Conservation (phyloP, 331 rosid species). For the Spiraea crenata region DNA sequence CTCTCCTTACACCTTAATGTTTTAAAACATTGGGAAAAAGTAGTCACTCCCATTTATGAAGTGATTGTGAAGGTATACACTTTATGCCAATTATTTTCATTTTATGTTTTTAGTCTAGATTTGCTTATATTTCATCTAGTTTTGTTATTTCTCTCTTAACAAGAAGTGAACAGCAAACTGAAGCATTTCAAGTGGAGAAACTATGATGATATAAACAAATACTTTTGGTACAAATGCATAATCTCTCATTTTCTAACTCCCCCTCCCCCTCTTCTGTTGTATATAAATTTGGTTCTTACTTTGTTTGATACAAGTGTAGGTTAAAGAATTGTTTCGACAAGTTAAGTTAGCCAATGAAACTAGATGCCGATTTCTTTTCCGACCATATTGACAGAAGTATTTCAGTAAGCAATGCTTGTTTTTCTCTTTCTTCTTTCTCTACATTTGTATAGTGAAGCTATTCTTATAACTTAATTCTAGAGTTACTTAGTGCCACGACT, state of each 20-base stretch:
- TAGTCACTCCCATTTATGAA: conserved; percentile 85
- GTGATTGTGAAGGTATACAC: conserved; percentile 86
- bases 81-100: conserved; percentile 10
- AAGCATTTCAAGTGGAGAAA: conserved; percentile 99
- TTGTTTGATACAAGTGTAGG: conserved; percentile 48
- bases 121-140: conserved; percentile 2
- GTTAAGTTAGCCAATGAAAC: conserved; percentile 98
- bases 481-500: not conserved
- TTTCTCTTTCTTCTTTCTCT: not conserved
- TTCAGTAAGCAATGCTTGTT: conserved; percentile 47
- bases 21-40: too few species aligned
- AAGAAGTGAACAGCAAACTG: conserved; percentile 86
- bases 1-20: too few species aligned
- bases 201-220: conserved; percentile 94
- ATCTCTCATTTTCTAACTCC: too few species aligned
- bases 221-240: conserved; percentile 69
- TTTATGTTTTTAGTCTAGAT: not conserved
- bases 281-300: conserved; percentile 20
- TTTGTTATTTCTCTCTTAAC: conserved; percentile 26
- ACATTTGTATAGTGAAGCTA: not conserved
- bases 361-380: conserved; percentile 89
- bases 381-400: conserved; percentile 37
- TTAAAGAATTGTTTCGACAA: conserved; percentile 96
- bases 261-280: not conserved
- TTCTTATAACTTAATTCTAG: conserved; percentile 2